Evolutionary conservation across 1,284 basidiomycete species (phyloP).

Genomic region (Tetrapyrgos nigripes): DNA sequence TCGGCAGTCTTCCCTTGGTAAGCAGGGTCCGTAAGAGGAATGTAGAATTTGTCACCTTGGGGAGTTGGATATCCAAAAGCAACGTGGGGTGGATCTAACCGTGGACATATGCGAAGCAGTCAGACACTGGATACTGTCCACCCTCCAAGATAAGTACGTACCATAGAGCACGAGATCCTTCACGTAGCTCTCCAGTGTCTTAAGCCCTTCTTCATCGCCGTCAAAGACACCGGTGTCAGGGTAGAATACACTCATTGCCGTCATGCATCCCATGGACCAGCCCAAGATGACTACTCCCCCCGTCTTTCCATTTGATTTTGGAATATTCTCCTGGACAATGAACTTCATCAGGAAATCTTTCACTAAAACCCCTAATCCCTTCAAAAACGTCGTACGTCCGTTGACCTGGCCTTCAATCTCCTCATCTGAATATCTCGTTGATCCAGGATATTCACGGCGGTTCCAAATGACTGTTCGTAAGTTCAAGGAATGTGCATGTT

Average conservation of each 20-base stretch:
- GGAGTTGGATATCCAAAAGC: slow-evolving; percentile 32
- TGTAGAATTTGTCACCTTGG: slow-evolving; percentile 15
- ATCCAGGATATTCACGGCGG: slow-evolving; percentile 41
- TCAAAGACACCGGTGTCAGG: slow-evolving; percentile 22
- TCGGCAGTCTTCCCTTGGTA: slow-evolving; percentile 5
- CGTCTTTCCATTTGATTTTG: slow-evolving; percentile 25
- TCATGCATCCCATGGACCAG: slow-evolving; percentile 39
- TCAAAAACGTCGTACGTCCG: slow-evolving; percentile 30
- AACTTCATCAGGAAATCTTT: slow-evolving; percentile 35
- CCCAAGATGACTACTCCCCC: slow-evolving; percentile 39
- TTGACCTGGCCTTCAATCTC: slow-evolving; percentile 34
- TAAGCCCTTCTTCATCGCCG: slow-evolving; percentile 22
- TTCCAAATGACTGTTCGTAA: slow-evolving; percentile 35
- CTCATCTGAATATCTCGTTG: slow-evolving; percentile 36
- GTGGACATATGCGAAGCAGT: neutral
- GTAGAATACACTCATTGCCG: slow-evolving; percentile 28
- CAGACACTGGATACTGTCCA: neutral
- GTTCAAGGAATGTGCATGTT: slow-evolving; percentile 24
- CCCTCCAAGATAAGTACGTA: neutral
- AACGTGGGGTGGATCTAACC: slow-evolving; percentile 34
- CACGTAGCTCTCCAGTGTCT: slow-evolving; percentile 32
- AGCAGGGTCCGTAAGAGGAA: slow-evolving; percentile 15
- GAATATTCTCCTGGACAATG: slow-evolving; percentile 30
- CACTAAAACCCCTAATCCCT: slow-evolving; percentile 29
- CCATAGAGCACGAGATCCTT: slow-evolving; percentile 27